Conservation (phyloP, 176 grass and related monocot genomes). For the Aegilops tauschii region DNA sequence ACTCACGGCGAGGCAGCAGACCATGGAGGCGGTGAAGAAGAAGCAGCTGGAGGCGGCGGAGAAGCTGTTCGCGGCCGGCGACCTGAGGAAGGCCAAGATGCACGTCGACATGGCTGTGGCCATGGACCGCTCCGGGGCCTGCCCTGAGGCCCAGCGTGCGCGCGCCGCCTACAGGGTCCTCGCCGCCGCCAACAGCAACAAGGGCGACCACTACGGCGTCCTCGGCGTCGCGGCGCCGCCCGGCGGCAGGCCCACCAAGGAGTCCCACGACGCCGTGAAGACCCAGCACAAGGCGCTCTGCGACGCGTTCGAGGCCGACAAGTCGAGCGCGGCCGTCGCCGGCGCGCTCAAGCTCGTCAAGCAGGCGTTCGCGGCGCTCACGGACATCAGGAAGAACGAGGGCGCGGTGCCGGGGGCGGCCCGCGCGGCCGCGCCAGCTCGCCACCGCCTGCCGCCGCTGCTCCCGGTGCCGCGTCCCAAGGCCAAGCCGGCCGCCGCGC, state of each 20-base stretch:
- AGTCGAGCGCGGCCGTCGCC: neutral
- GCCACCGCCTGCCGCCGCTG: neutral
- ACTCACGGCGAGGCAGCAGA: no score
- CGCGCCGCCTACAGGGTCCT: neutral
- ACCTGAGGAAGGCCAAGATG: neutral
- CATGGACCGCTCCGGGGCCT: neutral
- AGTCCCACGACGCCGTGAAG: slow-evolving; percentile 6
- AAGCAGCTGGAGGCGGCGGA: neutral
- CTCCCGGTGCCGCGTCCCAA: neutral
- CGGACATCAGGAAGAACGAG: slow-evolving; percentile 17
- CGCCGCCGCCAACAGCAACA: neutral
- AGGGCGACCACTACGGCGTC: neutral
- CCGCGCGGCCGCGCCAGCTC: neutral
- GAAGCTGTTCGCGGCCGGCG: neutral
- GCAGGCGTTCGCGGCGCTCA: slow-evolving; percentile 7
- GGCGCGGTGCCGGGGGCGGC: no score
- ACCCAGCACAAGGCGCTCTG: neutral
- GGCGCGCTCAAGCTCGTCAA: neutral
- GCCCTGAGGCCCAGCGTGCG: neutral
- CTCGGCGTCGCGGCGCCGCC: neutral
- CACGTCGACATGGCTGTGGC: neutral
- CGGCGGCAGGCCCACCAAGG: neutral
- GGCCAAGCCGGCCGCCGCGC: neutral
- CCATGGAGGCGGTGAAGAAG: neutral
- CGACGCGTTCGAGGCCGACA: neutral